Base-by-base conservation (phyloP, 169 alveolate species). In the Cyclospora cayetanensis region DNA sequence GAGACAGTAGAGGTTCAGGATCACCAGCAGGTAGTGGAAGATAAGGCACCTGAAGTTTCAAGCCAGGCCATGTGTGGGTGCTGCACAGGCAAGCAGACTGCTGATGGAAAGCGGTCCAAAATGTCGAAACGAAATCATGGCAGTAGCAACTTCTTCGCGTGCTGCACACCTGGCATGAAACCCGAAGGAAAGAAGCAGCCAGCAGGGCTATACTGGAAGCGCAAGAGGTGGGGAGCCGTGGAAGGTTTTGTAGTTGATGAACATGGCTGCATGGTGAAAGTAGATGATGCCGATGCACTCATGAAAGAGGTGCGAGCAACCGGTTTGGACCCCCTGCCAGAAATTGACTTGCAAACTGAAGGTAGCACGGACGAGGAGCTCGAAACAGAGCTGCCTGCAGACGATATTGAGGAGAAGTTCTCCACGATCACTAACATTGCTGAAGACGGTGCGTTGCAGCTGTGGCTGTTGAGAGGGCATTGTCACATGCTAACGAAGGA, bases 381-480 rank as follows among this genome's bases (percentile, higher is more conserved):
- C n/a, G 55, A 34, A 11, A 55, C 34, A 35, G 83, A 4, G 25
- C 34, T 35, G 53, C 55, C 34, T 2, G 50, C 11, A 34, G 55
- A 34, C n/a, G 53, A 25, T 29, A 5, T 25, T 2, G 42, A 66
- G 1, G 68, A 55, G 25, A 11, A 20, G 74, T 11, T 1, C 15
- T 18, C 74, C 9, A 60, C 3, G 37, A 72, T 72, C 9, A 12
- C 7, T 2, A 72, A 37, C 52, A 12, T 55, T 20, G 2, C 29
- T 4, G 55, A 12, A 2, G 83, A 72, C 60, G 83, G 83, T 4
- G 29, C 46, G 35, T 55, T 72, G 35, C 83, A 72, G 55, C 83
- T 72, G n/a, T 72, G 83, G 83, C 83, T 72, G 83, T 39, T 72
- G 83, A 35, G 53, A 29, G 83, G 83, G 31, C 2, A 31, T 18